Evolutionary conservation across 805 yeast species (phyloP).

Genomic region (Teunomyces kruisii): DNA sequence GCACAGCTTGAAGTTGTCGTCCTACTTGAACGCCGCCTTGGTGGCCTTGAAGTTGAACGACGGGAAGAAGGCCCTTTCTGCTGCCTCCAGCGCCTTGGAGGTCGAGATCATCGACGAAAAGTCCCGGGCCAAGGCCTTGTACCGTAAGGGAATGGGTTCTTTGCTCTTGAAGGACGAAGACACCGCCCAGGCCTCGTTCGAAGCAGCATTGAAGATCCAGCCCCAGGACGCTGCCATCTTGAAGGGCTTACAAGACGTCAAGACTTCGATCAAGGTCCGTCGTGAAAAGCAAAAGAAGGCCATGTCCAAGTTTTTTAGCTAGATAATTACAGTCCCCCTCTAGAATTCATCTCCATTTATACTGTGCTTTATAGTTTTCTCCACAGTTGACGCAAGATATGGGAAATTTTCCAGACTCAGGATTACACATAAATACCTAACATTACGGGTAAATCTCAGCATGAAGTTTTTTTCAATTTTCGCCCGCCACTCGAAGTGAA

Average conservation of each 20-base stretch:
- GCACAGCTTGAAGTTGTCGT: slow-evolving; percentile 58
- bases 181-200: slow-evolving; percentile 63
- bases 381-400: not conserved
- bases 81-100: slow-evolving; percentile 67
- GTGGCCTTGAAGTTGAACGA: slow-evolving; percentile 65
- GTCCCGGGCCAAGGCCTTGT: slow-evolving; percentile 80
- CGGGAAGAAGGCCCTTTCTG: slow-evolving; percentile 52
- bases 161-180: slow-evolving; percentile 64
- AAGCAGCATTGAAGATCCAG: slow-evolving; percentile 59
- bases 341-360: not conserved
- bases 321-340: not conserved
- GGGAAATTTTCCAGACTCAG: not conserved
- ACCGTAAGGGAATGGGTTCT: slow-evolving; percentile 81
- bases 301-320: slow-evolving; percentile 61
- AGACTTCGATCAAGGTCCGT: slow-evolving; percentile 49
- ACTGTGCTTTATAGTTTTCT: not conserved
- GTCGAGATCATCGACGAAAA: slow-evolving; percentile 58
- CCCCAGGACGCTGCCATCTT: slow-evolving; percentile 74
- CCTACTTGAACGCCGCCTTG: slow-evolving; percentile 71
- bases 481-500: slow-evolving; percentile 5
- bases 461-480: slow-evolving; percentile 4
- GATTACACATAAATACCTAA: not conserved
- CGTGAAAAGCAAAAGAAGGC: slow-evolving; percentile 72
- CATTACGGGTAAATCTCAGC: not conserved
- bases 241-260: slow-evolving; percentile 63